Conservation (phyloP, 2,329 filamentous ascomycete species). For the Cordyceps militaris region DNA sequence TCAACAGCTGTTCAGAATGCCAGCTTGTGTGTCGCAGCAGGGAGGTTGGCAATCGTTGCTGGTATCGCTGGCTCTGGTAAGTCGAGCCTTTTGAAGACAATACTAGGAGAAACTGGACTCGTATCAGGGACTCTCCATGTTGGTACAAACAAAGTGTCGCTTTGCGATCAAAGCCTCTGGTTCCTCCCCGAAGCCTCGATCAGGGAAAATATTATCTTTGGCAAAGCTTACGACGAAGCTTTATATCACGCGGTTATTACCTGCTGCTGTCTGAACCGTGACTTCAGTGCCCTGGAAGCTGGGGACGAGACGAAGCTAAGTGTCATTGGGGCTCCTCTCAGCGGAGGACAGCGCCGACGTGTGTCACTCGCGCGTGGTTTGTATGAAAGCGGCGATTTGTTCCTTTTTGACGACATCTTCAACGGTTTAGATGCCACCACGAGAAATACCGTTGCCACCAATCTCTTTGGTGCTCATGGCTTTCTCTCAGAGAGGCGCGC, state of each 20-base stretch:
- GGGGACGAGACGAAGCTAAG: not conserved
- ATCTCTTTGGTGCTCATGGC: not conserved
- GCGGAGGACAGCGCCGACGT: slow-evolving; percentile 3
- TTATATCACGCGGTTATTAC: not conserved
- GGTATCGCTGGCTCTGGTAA: not conserved
- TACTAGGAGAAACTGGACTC: not conserved
- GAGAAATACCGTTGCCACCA: not conserved
- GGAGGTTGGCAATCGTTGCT: not conserved
- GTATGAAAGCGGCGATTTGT: not conserved
- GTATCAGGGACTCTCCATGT: not conserved
- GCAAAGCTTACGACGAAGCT: not conserved
- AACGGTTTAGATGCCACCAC: slow-evolving; percentile 1
- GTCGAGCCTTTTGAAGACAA: not conserved
- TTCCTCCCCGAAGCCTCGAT: not conserved
- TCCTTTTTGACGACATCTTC: not conserved
- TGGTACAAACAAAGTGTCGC: not conserved
- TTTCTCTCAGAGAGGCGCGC: not conserved
- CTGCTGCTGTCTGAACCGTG: not conserved
- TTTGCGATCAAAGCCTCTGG: slow-evolving; percentile 1
- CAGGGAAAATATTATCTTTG: slow-evolving; percentile 4
- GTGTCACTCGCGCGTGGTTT: not conserved
- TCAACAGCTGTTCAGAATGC: not conserved
- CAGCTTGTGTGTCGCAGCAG: not conserved
- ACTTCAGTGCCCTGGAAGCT: not conserved
- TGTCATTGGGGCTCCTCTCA: not conserved